These are phyloP conservation scores for Polygonum maritimum DNA, from an alignment of 148 eudicot genomes.

Conservation along the genomic window DNA sequence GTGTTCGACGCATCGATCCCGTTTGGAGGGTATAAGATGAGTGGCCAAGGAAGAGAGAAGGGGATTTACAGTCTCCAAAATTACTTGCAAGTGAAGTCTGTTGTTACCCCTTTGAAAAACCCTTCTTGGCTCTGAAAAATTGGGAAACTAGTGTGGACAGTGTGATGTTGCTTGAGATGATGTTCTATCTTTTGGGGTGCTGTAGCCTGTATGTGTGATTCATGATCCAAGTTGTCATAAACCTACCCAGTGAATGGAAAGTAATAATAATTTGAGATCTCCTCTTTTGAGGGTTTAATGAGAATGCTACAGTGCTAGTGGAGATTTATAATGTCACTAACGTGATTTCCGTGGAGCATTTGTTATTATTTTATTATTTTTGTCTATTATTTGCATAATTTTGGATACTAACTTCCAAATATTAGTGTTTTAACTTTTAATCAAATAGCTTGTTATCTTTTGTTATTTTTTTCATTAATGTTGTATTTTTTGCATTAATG, in stretches of 20 bases:
- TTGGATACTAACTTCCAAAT: too few species aligned
- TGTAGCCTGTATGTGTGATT: neutral
- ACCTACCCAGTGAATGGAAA: neutral
- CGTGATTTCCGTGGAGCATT: too few species aligned
- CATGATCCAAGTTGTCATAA: neutral
- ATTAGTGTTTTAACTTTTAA: too few species aligned
- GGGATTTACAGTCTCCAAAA: slow-evolving; percentile 42
- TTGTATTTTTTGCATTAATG: too few species aligned
- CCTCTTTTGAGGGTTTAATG: neutral
- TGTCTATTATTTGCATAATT: too few species aligned
- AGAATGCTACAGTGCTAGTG: too few species aligned
- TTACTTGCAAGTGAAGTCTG: slow-evolving; percentile 63
- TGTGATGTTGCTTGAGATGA: neutral
- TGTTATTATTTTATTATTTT: too few species aligned
- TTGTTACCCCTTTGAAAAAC: slow-evolving; percentile 47
- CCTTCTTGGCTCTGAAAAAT: slow-evolving; percentile 42
- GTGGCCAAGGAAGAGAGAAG: slow-evolving; percentile 60
- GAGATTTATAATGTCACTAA: too few species aligned
- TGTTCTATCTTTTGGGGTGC: neutral
- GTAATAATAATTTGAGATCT: neutral
- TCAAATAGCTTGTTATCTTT: too few species aligned
- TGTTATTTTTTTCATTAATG: too few species aligned
- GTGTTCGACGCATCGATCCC: slow-evolving; percentile 53
- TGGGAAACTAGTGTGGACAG: neutral
- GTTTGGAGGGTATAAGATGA: slow-evolving; percentile 68